Conservation (phyloP, 495 filamentous ascomycete species). For the Talaromyces nanjingensis region DNA sequence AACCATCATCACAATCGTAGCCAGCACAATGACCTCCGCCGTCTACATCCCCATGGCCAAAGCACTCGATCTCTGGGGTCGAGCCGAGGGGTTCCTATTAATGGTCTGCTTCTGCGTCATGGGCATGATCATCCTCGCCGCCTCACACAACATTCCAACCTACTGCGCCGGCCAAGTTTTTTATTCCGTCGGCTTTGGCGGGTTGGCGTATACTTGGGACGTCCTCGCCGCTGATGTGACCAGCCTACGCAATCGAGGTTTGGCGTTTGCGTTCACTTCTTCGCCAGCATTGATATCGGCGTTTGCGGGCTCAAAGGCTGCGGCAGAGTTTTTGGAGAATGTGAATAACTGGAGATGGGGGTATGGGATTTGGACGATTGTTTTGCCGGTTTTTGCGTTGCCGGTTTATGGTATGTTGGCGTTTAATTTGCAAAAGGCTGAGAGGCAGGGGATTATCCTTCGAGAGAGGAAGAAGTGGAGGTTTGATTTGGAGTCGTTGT, state of each 20-base stretch:
- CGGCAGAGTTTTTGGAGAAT: constrained; percentile 36
- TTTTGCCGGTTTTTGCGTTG: not conserved
- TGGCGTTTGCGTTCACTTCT: constrained; percentile 40
- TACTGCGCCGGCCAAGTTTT: no score
- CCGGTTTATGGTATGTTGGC: constrained; percentile 36
- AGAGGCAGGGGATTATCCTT: constrained; percentile 20
- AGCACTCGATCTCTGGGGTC: constrained; percentile 60
- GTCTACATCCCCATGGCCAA: constrained; percentile 54
- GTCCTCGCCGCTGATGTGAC: constrained; percentile 55
- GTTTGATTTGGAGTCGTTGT: constrained; percentile 36
- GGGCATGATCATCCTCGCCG: constrained; percentile 44
- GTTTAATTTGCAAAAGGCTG: constrained; percentile 48
- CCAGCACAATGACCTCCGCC: constrained; percentile 32
- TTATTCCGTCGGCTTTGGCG: no score
- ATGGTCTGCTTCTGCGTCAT: constrained; percentile 31
- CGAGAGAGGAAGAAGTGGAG: constrained; percentile 25
- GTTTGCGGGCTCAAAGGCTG: not conserved
- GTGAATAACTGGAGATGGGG: constrained; percentile 50
- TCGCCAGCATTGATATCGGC: not conserved
- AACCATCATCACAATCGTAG: constrained; percentile 49
- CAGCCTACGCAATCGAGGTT: constrained; percentile 47
- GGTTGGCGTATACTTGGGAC: no score
- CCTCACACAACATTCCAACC: constrained; percentile 34
- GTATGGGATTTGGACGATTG: constrained; percentile 42
- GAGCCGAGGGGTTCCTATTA: constrained; percentile 45